Evolutionary conservation across 169 alveolate species (phyloP).

Genomic region (Theileria parva): DNA sequence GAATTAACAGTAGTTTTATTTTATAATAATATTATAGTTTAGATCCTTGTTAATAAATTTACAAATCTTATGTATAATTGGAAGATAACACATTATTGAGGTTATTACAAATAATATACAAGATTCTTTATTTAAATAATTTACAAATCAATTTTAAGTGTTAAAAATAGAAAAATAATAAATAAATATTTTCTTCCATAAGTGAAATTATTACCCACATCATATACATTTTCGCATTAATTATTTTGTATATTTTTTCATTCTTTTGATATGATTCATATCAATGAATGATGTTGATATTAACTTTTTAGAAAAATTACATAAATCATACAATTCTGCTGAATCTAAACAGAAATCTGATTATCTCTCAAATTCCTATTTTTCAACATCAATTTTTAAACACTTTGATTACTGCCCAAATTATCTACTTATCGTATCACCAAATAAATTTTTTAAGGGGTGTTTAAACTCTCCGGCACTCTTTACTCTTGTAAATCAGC

Average conservation of each 20-base stretch:
- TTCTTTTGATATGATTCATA: background rate
- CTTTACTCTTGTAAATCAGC: conserved; percentile 51
- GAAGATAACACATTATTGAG: background rate
- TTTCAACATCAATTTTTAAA: conserved; percentile 7
- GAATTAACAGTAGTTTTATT: background rate
- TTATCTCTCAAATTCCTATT: background rate
- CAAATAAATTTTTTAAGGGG: background rate
- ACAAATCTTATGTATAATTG: too few species aligned
- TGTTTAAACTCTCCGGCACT: conserved; percentile 41
- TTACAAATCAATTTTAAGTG: too few species aligned
- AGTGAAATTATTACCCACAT: background rate
- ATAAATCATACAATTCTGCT: background rate
- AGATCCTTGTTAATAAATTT: background rate
- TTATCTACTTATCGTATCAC: background rate
- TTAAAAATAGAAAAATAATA: too few species aligned
- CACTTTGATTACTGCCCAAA: conserved; percentile 21
- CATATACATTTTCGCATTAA: background rate
- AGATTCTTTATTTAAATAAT: background rate
- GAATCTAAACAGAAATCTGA: background rate
- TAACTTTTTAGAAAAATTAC: background rate
- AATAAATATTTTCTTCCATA: too few species aligned
- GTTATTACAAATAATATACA: background rate
- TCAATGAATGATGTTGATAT: background rate
- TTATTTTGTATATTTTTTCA: background rate
- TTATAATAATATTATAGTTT: background rate